Percentiles rank a stretch among this genome's conserved stretches.
Evolutionary conservation across 805 yeast genomes (phyloP).

Genomic region (Sugiyamaella smithiae): DNA sequence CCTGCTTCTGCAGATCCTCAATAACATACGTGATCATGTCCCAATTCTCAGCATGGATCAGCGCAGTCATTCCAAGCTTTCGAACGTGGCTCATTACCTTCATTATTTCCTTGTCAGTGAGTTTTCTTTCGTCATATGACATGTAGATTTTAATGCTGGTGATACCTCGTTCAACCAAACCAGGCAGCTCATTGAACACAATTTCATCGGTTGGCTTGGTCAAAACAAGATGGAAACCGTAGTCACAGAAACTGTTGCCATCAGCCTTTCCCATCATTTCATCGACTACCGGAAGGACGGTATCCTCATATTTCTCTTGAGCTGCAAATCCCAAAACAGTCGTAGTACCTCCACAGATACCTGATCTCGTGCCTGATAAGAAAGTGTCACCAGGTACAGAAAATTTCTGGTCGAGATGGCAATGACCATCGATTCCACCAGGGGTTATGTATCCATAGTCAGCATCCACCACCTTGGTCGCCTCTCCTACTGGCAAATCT

Average conservation of each 20-base stretch:
- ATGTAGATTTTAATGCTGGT: slow-evolving; percentile 45
- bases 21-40: slow-evolving; percentile 44
- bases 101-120: slow-evolving; percentile 42
- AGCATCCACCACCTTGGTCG: slow-evolving; percentile 39
- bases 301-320: slow-evolving; percentile 37
- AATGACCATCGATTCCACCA: slow-evolving; percentile 52
- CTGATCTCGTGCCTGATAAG: slow-evolving; percentile 44
- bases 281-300: slow-evolving; percentile 33
- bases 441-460: slow-evolving; percentile 49
- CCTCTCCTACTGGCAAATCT: slow-evolving; percentile 28
- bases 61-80: slow-evolving; percentile 43
- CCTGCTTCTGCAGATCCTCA: slow-evolving; percentile 39
- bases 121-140: slow-evolving; percentile 44
- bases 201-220: slow-evolving; percentile 35
- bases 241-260: slow-evolving; percentile 43
- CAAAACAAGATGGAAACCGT: slow-evolving; percentile 48
- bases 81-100: slow-evolving; percentile 41
- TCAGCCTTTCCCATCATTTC: slow-evolving; percentile 36
- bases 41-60: slow-evolving; percentile 53
- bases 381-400: slow-evolving; percentile 45
- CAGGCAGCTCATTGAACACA: slow-evolving; percentile 36
- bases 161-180: slow-evolving; percentile 38
- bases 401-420: slow-evolving; percentile 45
- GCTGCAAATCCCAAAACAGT: slow-evolving; percentile 48
- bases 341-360: slow-evolving; percentile 52